Evolutionary conservation across 176 grass and related monocot species (phyloP).

Genomic region (Carex cristatella): DNA sequence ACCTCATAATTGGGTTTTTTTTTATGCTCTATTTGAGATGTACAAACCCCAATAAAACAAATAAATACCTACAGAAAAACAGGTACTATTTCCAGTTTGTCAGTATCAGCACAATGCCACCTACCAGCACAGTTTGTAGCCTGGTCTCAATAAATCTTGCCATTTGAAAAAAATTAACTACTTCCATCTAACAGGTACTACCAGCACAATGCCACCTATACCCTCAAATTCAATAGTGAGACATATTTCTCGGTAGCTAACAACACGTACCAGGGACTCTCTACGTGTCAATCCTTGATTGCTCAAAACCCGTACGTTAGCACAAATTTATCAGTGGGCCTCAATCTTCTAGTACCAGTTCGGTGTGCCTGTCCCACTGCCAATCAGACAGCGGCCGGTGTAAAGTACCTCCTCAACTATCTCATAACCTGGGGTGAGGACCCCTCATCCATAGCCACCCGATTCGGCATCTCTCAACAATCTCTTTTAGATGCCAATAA

Average conservation of each 20-base stretch:
- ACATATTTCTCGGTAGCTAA: conserved; percentile 68
- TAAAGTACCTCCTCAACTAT: conserved; percentile 53
- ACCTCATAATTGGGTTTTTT: neutral
- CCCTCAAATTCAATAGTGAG: conserved; percentile 1
- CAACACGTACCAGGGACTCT: conserved; percentile 77
- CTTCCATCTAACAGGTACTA: conserved; percentile 24
- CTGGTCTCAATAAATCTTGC: neutral
- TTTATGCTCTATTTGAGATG: neutral
- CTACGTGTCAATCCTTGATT: conserved; percentile 79
- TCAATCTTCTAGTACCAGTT: conserved; percentile 44
- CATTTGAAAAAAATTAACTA: neutral
- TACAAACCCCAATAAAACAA: neutral
- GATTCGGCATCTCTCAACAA: conserved; percentile 30
- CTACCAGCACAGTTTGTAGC: neutral
- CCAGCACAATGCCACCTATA: conserved; percentile 72
- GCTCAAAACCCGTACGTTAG: conserved; percentile 51
- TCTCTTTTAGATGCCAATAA: conserved; percentile 47
- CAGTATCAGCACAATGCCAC: neutral
- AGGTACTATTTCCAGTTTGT: neutral
- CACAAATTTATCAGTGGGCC: neutral
- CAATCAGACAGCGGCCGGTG: conserved; percentile 34
- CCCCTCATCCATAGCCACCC: conserved; percentile 26
- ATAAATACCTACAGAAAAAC: neutral
- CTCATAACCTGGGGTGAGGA: conserved; percentile 39
- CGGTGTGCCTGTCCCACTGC: conserved; percentile 72